Base-by-base conservation (phyloP, 202 grass and related monocot genomes). In the Eragrostis tef region DNA sequence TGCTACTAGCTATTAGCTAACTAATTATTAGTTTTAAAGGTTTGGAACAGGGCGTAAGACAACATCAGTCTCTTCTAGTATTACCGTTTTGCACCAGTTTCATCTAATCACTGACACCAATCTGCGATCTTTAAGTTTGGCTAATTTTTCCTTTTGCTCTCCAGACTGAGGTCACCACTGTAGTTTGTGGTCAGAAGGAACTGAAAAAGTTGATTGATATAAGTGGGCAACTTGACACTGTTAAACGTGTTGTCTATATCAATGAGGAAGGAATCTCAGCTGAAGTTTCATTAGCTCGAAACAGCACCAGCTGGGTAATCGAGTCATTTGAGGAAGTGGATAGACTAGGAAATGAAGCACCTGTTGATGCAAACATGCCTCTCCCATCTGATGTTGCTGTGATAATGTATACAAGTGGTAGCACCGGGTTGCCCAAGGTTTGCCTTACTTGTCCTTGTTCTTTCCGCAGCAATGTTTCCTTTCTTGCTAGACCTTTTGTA, bases 381-480 rank as follows among this genome's bases (percentile, higher is more conserved):
- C 77, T 79, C 25, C 53, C 88, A 27, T 87, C 90, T 59, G 92
- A 98, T 43, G 73, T 91, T 68, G 92, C 96, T 24, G 90, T 98
- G 81, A 91, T 98, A 83, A 98, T 98, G 90, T 98, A 98, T 79
- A 98, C 96, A 75, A 98, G 96, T 79, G 96, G 96, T 63, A 98
- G 95, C 83, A 98, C 95, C 44, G 92, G 90, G 27, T 89, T 98
- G 62, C 92, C 95, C 66, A 98, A 98, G 92, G 95, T 98, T 84
- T 36, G 71, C 45, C 74, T 31, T 49, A 79, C 19, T 13, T n/a
- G 43, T 81, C 7, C 21, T 65, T 9, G 20, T 72, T 78, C 27
- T 82, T 46, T 74, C 39, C 19, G 0, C 53, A 72, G 31, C 44
- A 84, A 39, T 56, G 54, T 44, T 9, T 24, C 34, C 54, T 9